Evolutionary conservation across 23 red algal genomes (phyloP).

Genomic region (Chondrus crispus): DNA sequence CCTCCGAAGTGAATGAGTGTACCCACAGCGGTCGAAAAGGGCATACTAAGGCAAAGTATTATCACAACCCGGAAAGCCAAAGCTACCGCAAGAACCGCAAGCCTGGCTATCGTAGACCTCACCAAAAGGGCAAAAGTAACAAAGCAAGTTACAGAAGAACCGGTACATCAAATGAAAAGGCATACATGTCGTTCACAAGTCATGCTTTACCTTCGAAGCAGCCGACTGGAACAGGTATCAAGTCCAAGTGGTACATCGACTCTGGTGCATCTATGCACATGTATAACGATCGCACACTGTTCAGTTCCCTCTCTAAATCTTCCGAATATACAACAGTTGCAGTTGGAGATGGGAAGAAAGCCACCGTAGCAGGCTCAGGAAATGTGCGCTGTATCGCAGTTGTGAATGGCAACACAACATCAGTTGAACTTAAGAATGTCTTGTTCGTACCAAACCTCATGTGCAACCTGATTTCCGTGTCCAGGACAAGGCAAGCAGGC

Average conservation of each 20-base stretch:
- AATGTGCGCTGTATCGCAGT: background rate
- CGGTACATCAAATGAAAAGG: background rate
- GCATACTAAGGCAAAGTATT: background rate
- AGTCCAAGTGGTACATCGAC: background rate
- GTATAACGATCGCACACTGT: background rate
- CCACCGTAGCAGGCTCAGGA: background rate
- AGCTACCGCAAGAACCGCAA: background rate
- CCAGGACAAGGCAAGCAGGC: background rate
- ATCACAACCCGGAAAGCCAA: background rate
- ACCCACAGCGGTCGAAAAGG: background rate
- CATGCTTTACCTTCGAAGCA: background rate
- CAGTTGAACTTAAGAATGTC: background rate
- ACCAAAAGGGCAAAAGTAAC: background rate
- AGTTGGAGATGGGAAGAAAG: conserved; percentile 14
- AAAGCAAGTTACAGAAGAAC: background rate
- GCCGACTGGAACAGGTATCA: background rate
- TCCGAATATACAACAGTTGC: background rate
- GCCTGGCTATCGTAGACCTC: background rate
- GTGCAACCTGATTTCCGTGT: background rate
- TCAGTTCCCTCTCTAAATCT: background rate
- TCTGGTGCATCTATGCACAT: conserved; percentile 25
- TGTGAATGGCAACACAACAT: background rate
- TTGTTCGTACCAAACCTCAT: background rate
- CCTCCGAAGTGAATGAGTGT: background rate
- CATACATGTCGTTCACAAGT: background rate